Percentiles rank a stretch among this genome's conserved stretches.
phyloP scores from a whole-genome alignment of 208 protist species.

The Porcisia deanei region DNA sequence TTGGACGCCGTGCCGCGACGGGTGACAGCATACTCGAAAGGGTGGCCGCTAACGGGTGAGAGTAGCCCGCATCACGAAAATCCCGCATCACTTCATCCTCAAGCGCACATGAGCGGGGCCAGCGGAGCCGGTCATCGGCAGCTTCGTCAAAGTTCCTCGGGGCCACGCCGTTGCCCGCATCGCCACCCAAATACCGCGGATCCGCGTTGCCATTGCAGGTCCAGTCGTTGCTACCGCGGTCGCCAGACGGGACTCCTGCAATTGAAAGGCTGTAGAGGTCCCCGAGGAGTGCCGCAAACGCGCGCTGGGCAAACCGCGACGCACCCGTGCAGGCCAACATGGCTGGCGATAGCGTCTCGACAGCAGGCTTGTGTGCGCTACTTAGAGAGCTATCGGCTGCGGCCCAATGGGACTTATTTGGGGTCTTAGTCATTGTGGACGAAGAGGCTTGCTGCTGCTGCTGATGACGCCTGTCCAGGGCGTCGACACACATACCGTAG shows the following conservation, averaged over 20 bases:
- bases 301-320: slow-evolving; percentile 20
- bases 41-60: slow-evolving; percentile 9
- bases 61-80: slow-evolving; percentile 19
- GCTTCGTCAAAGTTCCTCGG: background rate
- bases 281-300: slow-evolving; percentile 23
- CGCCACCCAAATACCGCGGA: background rate
- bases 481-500: slow-evolving; percentile 28
- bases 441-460: background rate
- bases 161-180: background rate
- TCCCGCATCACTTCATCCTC: slow-evolving; percentile 15
- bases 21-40: slow-evolving; percentile 29
- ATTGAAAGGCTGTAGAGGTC: slow-evolving; percentile 22
- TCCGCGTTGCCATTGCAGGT: background rate
- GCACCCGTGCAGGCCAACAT: background rate
- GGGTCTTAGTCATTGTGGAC: background rate
- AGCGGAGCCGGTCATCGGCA: slow-evolving; percentile 17
- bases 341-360: background rate
- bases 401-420: background rate
- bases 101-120: slow-evolving; percentile 28
- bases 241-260: background rate
- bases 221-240: background rate
- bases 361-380: background rate
- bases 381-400: background rate
- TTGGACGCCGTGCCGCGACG: slow-evolving; percentile 32
- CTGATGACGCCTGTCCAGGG: background rate